A percentile compares a stretch with the other conserved stretches of the same genome.
Evolutionary conservation across 441 rosid species (phyloP).

Genomic region (Arabidopsis hybrid): DNA sequence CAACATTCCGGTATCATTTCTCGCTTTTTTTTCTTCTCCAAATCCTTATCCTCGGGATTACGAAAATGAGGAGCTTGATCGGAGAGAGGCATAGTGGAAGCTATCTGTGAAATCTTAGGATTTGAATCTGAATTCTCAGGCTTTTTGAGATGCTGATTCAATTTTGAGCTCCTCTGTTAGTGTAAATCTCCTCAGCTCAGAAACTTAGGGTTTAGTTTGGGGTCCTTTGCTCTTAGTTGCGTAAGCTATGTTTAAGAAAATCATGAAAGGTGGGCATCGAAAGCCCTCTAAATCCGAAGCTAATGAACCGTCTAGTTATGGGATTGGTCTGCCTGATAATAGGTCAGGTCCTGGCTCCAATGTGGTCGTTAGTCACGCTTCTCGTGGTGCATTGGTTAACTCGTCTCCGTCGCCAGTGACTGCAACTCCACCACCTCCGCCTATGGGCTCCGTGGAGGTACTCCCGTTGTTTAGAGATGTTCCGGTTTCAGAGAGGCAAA

Average conservation of each 20-base stretch:
- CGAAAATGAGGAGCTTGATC: slow-evolving; percentile 21
- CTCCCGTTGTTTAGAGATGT: slow-evolving; percentile 81
- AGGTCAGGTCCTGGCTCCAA: slow-evolving; percentile 53
- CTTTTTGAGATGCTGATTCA: too few relatives aligned
- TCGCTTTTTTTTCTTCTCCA: neutral
- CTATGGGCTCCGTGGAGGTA: slow-evolving; percentile 63
- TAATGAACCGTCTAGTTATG: slow-evolving; percentile 52
- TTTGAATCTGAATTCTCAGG: slow-evolving; percentile 44
- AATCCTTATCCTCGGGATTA: slow-evolving; percentile 20
- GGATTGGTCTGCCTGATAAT: slow-evolving; percentile 46
- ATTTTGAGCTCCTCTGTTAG: too few relatives aligned
- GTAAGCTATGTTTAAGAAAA: slow-evolving; percentile 79
- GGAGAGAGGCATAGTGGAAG: slow-evolving; percentile 17
- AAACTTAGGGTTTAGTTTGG: slow-evolving; percentile 39
- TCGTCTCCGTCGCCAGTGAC: slow-evolving; percentile 37
- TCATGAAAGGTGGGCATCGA: slow-evolving; percentile 77
- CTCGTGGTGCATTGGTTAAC: slow-evolving; percentile 52
- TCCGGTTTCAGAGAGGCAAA: slow-evolving; percentile 69
- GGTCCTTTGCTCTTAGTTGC: slow-evolving; percentile 10
- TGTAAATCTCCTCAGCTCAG: neutral
- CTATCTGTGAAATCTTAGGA: slow-evolving; percentile 30
- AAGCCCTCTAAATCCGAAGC: slow-evolving; percentile 85
- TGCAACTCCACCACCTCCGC: slow-evolving; percentile 58
- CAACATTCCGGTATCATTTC: slow-evolving; percentile 40
- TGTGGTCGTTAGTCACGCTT: slow-evolving; percentile 76